Evolutionary conservation across 257 asterid species (phyloP).

Genomic region (Thymus quinquecostatus): DNA sequence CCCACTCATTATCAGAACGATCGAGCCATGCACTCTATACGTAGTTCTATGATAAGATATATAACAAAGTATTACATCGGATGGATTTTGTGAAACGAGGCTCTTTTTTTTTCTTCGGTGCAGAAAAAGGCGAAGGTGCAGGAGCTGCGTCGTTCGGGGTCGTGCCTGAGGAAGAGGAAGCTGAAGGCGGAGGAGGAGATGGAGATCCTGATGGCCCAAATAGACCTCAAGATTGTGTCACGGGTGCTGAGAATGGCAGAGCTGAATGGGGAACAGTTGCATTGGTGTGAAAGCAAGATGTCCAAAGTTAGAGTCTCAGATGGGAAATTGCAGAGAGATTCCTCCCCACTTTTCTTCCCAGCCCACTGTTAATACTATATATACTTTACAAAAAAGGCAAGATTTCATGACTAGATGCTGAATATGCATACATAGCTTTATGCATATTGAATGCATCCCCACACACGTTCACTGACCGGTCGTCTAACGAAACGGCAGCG

Average conservation of each 20-base stretch:
- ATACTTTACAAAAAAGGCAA: neutral
- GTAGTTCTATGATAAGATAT: too few species aligned
- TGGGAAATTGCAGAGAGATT: constrained; percentile 81
- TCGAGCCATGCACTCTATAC: too few species aligned
- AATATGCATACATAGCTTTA: neutral
- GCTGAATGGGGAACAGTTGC: constrained; percentile 71
- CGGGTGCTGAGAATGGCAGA: constrained; percentile 82
- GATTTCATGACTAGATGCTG: constrained; percentile 37
- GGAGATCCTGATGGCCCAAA: constrained; percentile 70
- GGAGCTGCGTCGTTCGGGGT: constrained; percentile 57
- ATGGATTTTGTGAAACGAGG: too few species aligned
- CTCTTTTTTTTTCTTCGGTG: neutral
- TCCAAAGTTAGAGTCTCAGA: constrained; percentile 76
- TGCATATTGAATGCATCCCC: constrained; percentile 20
- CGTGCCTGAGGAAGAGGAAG: constrained; percentile 56
- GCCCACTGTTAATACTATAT: constrained; percentile 44
- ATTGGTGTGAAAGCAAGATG: constrained; percentile 95
- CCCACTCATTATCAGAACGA: too few species aligned
- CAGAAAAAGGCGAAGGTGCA: constrained; percentile 77
- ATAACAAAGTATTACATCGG: too few species aligned
- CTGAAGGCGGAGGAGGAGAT: constrained; percentile 56
- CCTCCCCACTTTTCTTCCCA: constrained; percentile 89
- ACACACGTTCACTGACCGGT: neutral
- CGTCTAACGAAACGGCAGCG: too few species aligned
- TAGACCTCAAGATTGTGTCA: constrained; percentile 80